Evolutionary conservation across 75 land plant genomes (phyloP), one percentile per base, ranked within the genome.

Genomic region (Azolla pinnata): DNA sequence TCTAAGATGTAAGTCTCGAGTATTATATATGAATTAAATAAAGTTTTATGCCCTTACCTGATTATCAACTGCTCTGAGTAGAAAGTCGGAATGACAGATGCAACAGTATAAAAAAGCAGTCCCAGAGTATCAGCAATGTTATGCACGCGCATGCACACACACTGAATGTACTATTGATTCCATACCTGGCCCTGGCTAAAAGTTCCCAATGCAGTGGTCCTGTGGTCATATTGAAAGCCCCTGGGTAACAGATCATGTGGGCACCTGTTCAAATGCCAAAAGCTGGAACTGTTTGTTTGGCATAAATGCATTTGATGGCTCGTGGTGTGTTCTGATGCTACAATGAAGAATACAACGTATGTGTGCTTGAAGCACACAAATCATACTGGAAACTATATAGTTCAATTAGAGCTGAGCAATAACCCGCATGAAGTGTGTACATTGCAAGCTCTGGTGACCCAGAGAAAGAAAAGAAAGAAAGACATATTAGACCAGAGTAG

Each of bases 171-270:
- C 53, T 50, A 7, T 50, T 20, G 7, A 50, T 18, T 9, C 33
- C 31, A 31, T 70, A 93, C 98, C 98, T 88, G 56, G 98, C 88
- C 63, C 88, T 76, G 63, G 86, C 87, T 67, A 93, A 61, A 20
- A 93, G 62, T 56, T 93, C 98, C 98, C 98, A 93, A 35, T 81
- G 98, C 33, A 85, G 70, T 40, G 85, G 88, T 49, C 98, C 98
- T 65, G 98, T 93, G 10, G 87, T 93, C 98, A 93, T 81, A 82
- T 93, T 93, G 70, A 93, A 93, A 46, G 98, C 98, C 20, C 98
- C 98, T 53, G 98, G 98, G 67, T 93, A 93, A 75, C 98, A 93
- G 35, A 93, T 65, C 62, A 93, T 65, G 55, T 83, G 87, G 67
- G 74, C 96, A 64, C 96, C 98, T 93, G 71, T 23, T n/a, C n/a